Percentiles rank a stretch among this genome's conserved stretches.
phyloP scores from a whole-genome alignment of 2,329 filamentous ascomycete species.

The Xylogone sp. region DNA sequence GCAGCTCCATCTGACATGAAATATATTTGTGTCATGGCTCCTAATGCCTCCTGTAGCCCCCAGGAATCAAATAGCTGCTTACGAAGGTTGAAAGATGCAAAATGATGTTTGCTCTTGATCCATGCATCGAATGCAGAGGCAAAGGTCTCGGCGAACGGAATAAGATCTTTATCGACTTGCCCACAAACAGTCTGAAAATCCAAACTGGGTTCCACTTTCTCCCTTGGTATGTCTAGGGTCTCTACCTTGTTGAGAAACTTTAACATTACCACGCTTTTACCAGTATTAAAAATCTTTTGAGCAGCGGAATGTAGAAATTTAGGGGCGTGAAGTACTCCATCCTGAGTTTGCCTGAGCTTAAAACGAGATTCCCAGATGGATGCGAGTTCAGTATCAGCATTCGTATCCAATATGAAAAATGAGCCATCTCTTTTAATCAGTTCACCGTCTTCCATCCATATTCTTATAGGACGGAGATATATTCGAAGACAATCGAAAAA shows the following conservation, averaged over 20 bases:
- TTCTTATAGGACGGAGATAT: slow-evolving; percentile 74
- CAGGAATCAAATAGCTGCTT: slow-evolving; percentile 65
- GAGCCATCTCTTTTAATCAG: slow-evolving; percentile 61
- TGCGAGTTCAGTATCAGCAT: slow-evolving; percentile 52
- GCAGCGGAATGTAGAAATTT: slow-evolving; percentile 69
- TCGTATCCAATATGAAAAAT: slow-evolving; percentile 69
- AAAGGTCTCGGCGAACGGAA: slow-evolving; percentile 74
- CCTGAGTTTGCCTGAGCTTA: slow-evolving; percentile 56
- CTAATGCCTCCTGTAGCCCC: slow-evolving; percentile 60
- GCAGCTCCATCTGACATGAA: slow-evolving; percentile 71
- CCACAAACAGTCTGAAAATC: slow-evolving; percentile 55
- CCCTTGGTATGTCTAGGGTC: slow-evolving; percentile 27
- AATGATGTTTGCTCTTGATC: slow-evolving; percentile 70
- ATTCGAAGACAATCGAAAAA: slow-evolving; percentile 81
- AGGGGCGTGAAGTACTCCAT: slow-evolving; percentile 64
- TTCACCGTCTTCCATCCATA: slow-evolving; percentile 81
- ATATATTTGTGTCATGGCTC: slow-evolving; percentile 69
- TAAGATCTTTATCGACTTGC: slow-evolving; percentile 40
- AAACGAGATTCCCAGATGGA: slow-evolving; percentile 77
- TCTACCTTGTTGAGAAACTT: slow-evolving; percentile 60
- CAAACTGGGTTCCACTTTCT: slow-evolving; percentile 41
- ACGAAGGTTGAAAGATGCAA: slow-evolving; percentile 64
- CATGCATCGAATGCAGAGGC: slow-evolving; percentile 67
- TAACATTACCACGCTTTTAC: slow-evolving; percentile 85
- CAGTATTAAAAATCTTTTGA: slow-evolving; percentile 75